A percentile compares a stretch with the other conserved stretches of the same genome.
Evolutionary conservation across 2,329 filamentous ascomycete genomes (phyloP).

Genomic region (Pestalotiopsis sp.): DNA sequence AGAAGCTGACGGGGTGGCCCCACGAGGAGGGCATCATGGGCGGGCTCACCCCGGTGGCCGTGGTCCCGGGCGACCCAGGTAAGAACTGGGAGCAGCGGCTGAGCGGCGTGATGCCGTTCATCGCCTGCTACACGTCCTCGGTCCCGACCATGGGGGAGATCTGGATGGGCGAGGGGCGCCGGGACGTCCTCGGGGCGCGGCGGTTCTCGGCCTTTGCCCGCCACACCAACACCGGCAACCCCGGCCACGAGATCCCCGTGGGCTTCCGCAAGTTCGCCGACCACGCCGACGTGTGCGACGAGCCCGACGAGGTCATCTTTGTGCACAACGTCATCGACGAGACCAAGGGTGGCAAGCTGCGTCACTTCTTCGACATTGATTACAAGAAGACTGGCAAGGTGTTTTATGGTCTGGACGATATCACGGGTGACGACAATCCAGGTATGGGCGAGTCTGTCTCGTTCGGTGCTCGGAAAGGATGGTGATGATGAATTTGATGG

Average conservation of each 20-base stretch:
- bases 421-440: neutral
- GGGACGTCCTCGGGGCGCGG: conserved; percentile 43
- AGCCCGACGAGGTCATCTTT: conserved; percentile 27
- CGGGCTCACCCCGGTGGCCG: conserved; percentile 30
- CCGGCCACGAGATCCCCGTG: conserved; percentile 23
- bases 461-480: neutral
- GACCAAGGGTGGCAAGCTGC: neutral
- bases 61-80: conserved; percentile 3
- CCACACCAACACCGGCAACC: conserved; percentile 21
- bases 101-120: conserved; percentile 45
- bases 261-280: conserved; percentile 17
- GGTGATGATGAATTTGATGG: neutral
- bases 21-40: conserved; percentile 24
- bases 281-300: conserved; percentile 12
- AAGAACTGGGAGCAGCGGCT: conserved; percentile 31
- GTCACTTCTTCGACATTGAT: neutral
- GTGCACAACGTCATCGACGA: neutral
- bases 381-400: neutral
- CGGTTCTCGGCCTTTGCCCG: conserved; percentile 41
- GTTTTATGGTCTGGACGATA: neutral
- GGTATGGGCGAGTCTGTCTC: neutral
- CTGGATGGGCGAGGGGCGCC: conserved; percentile 45
- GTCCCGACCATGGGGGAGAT: conserved; percentile 38
- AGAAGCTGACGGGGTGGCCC: conserved; percentile 20
- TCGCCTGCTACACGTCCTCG: conserved; percentile 42